phyloP scores from a whole-genome alignment of 208 protist genomes.

The Tetramitus jugosus region DNA sequence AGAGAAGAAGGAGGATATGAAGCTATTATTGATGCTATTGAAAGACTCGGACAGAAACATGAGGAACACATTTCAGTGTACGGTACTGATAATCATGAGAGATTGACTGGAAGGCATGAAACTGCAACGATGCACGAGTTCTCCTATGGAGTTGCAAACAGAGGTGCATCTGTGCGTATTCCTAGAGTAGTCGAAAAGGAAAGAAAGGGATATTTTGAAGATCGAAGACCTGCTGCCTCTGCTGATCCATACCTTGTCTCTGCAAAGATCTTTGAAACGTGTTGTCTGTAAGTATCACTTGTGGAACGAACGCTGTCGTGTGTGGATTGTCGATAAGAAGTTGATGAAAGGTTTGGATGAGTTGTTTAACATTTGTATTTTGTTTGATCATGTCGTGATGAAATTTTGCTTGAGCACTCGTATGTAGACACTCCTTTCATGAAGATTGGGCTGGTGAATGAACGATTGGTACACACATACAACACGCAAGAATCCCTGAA shows the following conservation, averaged over 20 bases:
- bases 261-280: conserved; percentile 60
- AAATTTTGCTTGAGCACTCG: too few species aligned
- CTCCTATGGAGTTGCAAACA: conserved; percentile 61
- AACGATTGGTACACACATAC: too few species aligned
- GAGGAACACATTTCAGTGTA: conserved; percentile 70
- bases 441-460: too few species aligned
- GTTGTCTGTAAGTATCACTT: too few species aligned
- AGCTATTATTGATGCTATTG: conserved; percentile 62
- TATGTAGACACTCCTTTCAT: too few species aligned
- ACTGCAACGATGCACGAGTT: conserved; percentile 62
- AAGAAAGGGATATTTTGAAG: conserved; percentile 89
- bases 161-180: conserved; percentile 86
- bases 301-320: too few species aligned
- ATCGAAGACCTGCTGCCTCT: conserved; percentile 87
- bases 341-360: too few species aligned
- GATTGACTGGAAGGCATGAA: conserved; percentile 71
- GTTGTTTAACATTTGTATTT: too few species aligned
- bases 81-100: conserved; percentile 65
- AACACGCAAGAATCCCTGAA: too few species aligned
- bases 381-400: too few species aligned
- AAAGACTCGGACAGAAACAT: conserved; percentile 55
- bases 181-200: conserved; percentile 75
- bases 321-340: too few species aligned
- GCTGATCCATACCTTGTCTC: conserved; percentile 92
- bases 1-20: conserved; percentile 59